Evolutionary conservation across 2,329 filamentous ascomycete species (phyloP), one percentile per base, ranked within the genome.

Genomic region (Aspergillus aculeatus): DNA sequence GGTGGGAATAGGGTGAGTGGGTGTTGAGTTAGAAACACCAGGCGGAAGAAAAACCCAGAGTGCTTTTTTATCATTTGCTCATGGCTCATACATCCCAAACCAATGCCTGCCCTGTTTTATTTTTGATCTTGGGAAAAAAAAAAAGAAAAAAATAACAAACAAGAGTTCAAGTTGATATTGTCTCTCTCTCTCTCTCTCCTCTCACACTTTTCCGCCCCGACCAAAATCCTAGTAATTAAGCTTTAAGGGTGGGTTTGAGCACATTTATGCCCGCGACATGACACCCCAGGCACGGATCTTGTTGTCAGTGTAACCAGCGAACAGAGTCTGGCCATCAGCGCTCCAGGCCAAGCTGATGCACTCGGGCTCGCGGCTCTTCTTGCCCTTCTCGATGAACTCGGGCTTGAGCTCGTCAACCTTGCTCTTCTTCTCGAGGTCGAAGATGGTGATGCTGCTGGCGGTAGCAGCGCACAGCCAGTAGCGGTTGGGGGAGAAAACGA

Each of bases 401-500:
- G 94, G 94, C 90, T 96, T 97, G 82, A 99, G 89, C 89, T 98
- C 95, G 76, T 98, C 94, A 78, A 98, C 94, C 90, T 97, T 98
- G 90, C 89, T 96, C 93, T 99, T 99, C 93, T 99, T 99, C 92
- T 99, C 95, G 73, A 99, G 89, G 79, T 99, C 95, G 85, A 99
- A 99, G 87, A 99, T 98, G 88, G 97, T 97, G 88, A 99, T 98
- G 87, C 88, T 92, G 84, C 87, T 91, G 78, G 92, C 87, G 68
- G 95, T 99, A 79, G 95, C 95, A 78, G 95, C 95, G 88, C 95
- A 99, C 73, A 99, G 89, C 95, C 95, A 99, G 92, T 99, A 99
- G 82, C 95, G 90, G 92, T 99, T 99, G 79, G 95, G 95, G 69
- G 95, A 98, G 91, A 99, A 99, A 82, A 98, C 95, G 72, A 99